A percentile compares a stretch with the other conserved stretches of the same genome.
These are phyloP conservation scores for Neonectria coccinea DNA, from an alignment of 2,329 filamentous ascomycete species.

Conservation along the genomic window DNA sequence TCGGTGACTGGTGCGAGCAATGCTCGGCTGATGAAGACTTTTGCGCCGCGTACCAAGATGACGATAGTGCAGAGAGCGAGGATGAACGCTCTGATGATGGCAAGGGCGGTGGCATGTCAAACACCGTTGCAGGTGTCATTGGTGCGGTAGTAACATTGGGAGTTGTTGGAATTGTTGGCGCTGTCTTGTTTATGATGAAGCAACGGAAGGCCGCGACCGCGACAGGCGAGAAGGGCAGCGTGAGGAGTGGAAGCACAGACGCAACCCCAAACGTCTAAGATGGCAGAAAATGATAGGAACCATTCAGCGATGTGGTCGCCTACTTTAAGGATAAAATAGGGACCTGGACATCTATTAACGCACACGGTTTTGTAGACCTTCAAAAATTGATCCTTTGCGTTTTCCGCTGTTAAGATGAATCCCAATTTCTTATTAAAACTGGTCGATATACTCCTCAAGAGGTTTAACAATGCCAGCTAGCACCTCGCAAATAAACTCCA, in stretches of 20 bases:
- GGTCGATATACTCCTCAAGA: too few species aligned
- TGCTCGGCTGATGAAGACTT: slow-evolving; percentile 47
- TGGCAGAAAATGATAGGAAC: too few species aligned
- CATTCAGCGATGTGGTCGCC: too few species aligned
- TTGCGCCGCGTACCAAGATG: slow-evolving; percentile 48
- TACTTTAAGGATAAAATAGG: too few species aligned
- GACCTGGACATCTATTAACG: too few species aligned
- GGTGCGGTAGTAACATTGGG: slow-evolving; percentile 50
- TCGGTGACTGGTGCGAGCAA: slow-evolving; percentile 48
- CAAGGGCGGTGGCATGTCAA: slow-evolving; percentile 45
- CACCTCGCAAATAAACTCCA: too few species aligned
- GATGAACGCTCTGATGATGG: slow-evolving; percentile 15
- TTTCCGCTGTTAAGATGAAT: too few species aligned
- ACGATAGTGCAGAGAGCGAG: slow-evolving; percentile 26
- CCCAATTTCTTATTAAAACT: too few species aligned
- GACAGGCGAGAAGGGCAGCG: slow-evolving; percentile 26
- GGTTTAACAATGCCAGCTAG: too few species aligned
- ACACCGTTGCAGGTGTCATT: slow-evolving; percentile 50
- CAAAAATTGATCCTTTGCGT: too few species aligned
- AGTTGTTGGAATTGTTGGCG: slow-evolving; percentile 40
- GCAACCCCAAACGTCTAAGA: slow-evolving; percentile 11
- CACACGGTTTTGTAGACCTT: too few species aligned
- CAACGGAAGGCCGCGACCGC: slow-evolving; percentile 30
- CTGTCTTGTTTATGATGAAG: slow-evolving; percentile 40
- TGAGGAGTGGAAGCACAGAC: slow-evolving; percentile 33